These are phyloP conservation scores for Tubosaeta sp. DNA, from an alignment of 768 basidiomycete species.

Conservation along the genomic window DNA sequence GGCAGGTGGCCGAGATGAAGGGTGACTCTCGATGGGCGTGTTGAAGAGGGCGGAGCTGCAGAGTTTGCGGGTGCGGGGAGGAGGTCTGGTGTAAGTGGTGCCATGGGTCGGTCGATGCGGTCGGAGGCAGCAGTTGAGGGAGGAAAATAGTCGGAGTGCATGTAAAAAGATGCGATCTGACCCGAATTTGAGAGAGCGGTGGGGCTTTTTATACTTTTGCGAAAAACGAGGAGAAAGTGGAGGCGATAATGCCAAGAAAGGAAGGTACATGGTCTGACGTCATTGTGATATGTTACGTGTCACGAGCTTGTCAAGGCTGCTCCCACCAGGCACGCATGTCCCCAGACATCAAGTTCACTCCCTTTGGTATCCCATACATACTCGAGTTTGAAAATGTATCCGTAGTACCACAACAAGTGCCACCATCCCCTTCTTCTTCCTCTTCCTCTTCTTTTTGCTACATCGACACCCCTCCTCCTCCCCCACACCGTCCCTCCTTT, in stretches of 20 bases:
- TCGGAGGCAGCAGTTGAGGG: constrained; percentile 28
- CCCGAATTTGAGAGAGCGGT: not conserved
- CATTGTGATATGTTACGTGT: constrained; percentile 4
- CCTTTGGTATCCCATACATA: constrained; percentile 28
- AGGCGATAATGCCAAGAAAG: constrained; percentile 20
- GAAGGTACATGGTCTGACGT: constrained; percentile 29
- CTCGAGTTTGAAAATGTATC: constrained; percentile 29
- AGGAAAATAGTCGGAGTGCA: constrained; percentile 23
- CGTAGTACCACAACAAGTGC: constrained; percentile 9
- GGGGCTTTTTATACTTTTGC: too few species aligned
- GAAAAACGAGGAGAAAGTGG: too few species aligned
- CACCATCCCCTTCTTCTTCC: not conserved
- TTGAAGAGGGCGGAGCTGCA: constrained; percentile 12
- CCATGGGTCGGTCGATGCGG: constrained; percentile 12
- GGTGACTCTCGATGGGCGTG: constrained; percentile 56
- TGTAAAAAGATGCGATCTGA: not conserved
- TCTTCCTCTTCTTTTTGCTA: constrained; percentile 25
- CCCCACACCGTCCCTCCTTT: constrained; percentile 5
- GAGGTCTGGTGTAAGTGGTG: not conserved
- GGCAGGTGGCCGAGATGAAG: constrained; percentile 73
- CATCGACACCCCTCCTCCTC: constrained; percentile 19
- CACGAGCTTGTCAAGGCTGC: too few species aligned
- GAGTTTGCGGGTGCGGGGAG: not conserved
- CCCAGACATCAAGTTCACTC: constrained; percentile 22
- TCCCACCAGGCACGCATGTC: not conserved